Base-by-base conservation (phyloP, 768 basidiomycete genomes). In the Boletus subparvulus region DNA sequence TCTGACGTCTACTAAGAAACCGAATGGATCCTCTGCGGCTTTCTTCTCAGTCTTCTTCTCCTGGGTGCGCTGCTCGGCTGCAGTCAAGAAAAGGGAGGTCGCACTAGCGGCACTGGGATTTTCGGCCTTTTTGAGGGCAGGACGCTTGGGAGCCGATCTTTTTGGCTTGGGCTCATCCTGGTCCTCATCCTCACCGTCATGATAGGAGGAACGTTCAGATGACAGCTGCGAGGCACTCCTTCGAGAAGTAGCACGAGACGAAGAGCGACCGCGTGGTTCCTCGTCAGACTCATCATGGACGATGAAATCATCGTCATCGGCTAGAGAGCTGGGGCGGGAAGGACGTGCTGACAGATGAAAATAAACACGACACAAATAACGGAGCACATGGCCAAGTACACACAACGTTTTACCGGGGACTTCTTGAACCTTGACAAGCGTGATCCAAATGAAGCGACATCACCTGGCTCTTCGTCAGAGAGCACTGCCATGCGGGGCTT, bases 41-140 rank as follows among this genome's bases (percentile, higher is more conserved):
- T 92, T 87, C 76, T 96, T 95, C 54, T 88, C 86, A 14, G 84
- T 83, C 69, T 93, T 96, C 69, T 86, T 88, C 37, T 84, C 82
- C 65, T 86, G 82, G 46, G 84, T 80, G 7, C 88, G 80, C 61
- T 81, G 81, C 68, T 95, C 94, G 3, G 95, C 94, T 8, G 86
- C 86, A 16, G 94, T 96, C 54, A 94, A 76, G 73, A 95, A 91
- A 10, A 73, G 69, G 41, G 70, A 73, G 37, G 68, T 68, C 6
- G 51, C 69, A 26, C 74, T 71, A 43, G 67, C 65, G 26, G 69
- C 69, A 28, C 68, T 63, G 17, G 70, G 52, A n/a, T 62, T 60
- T 6, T 71, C 65, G 8, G 68, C 56, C 36, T 70, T 75, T 61
- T 68, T 72, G 17, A 68, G 59, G 16, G 71, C 42, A 32, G 74